Base-by-base conservation (phyloP, 2,329 filamentous ascomycete species). In the Curvularia sp. region DNA sequence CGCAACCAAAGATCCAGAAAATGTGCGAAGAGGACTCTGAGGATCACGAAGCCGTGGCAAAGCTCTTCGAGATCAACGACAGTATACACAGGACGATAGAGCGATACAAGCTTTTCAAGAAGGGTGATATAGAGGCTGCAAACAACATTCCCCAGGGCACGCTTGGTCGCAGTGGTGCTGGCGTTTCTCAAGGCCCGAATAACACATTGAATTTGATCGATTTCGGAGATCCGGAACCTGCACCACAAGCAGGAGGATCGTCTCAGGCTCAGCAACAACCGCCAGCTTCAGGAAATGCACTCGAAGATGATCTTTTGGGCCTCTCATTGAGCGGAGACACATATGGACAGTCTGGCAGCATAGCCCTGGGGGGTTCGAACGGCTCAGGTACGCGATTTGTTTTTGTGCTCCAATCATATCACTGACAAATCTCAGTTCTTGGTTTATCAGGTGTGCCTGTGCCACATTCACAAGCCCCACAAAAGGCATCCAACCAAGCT, bases 21-120 rank as follows among this genome's bases (percentile, higher is more conserved):
- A 99, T 99, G 94, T 98, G 94, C 73, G 94, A 98, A 78, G 95
- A 99, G 78, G 95, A 99, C 74, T 97, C 93, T 10, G 94, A 98
- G 61, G 95, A 99, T 73, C 89, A 93, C 61, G 95, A 97, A 80
- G 95, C 95, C 5, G 95, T 99, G 5, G 91, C 93, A 43, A 97
- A 97, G 78, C 83, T 99, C 10, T 85, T 99, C 55, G 93, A 98
- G 75, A 98, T 99, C 73, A 99, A 99, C 75, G 95, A 99, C 78
- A 97, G 93, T 79, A 99, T 99, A 85, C 92, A 98, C 75, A 88
- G 94, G 62, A 99, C 95, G 1, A 92, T 98, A 55, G 92, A 98
- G 79, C 84, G 95, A 64, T 99, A 98, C 78, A 96, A 92, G 83
- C 82, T 98, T 55, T 88, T 98, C 78, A 99, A 97, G 83, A 96